Evolutionary conservation across 2,329 filamentous ascomycete species (phyloP).

Genomic region (Penicillium decumbens): DNA sequence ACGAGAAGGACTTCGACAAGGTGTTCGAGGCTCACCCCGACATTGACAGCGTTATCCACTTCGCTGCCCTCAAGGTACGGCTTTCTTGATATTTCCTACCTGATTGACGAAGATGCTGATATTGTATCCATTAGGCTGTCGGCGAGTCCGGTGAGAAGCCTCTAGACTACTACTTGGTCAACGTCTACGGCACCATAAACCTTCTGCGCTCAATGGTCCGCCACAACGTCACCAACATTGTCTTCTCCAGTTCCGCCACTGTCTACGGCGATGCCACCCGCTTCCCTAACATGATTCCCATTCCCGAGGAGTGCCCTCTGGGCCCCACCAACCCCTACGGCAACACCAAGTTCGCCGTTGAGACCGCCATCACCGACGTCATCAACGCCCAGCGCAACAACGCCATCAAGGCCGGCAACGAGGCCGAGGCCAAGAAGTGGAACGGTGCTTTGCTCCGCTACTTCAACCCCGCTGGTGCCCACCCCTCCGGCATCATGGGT

Average conservation of each 20-base stretch:
- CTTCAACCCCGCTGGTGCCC: constrained; percentile 94
- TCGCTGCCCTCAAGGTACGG: constrained; percentile 85
- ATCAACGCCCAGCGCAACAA: constrained; percentile 82
- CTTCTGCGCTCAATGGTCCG: constrained; percentile 82
- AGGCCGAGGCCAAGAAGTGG: constrained; percentile 67
- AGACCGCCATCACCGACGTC: constrained; percentile 86
- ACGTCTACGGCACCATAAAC: constrained; percentile 85
- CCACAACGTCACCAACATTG: constrained; percentile 91
- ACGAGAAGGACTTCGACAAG: constrained; percentile 75
- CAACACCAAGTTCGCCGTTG: constrained; percentile 89
- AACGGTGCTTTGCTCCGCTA: constrained; percentile 91
- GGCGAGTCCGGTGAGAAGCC: constrained; percentile 92
- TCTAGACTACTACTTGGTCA: constrained; percentile 96
- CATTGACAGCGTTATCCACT: constrained; percentile 98
- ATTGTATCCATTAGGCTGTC: constrained; percentile 62
- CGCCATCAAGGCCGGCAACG: constrained; percentile 71
- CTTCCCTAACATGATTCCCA: constrained; percentile 97
- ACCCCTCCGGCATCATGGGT: constrained; percentile 94
- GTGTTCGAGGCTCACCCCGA: constrained; percentile 85
- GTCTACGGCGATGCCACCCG: constrained; percentile 97
- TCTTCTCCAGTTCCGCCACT: constrained; percentile 96
- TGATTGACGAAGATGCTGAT: background rate
- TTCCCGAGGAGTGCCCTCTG: constrained; percentile 92
- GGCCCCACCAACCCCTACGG: constrained; percentile 97
- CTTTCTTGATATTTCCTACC: background rate